Evolutionary conservation across 225 moss, liverwort and hornwort species (phyloP).

Genomic region (Ulota crispa): DNA sequence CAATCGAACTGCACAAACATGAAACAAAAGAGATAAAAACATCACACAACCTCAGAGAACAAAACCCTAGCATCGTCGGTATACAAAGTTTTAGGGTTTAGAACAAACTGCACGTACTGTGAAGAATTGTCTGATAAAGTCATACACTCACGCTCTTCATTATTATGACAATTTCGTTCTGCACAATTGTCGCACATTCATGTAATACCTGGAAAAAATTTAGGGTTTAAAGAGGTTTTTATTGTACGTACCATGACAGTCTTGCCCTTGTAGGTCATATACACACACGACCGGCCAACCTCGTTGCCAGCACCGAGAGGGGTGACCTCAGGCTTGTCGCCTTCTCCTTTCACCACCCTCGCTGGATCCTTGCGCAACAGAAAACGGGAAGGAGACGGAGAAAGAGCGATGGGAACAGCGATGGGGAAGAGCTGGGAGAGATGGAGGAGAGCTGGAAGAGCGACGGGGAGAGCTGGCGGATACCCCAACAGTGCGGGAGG

Average conservation of each 20-base stretch:
- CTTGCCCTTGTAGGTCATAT: constrained; percentile 99
- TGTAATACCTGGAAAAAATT: background rate
- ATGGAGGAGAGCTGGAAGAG: too few relatives aligned
- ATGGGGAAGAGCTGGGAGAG: too few relatives aligned
- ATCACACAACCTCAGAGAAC: background rate
- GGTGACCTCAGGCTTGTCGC: constrained; percentile 91
- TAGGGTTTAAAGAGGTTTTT: background rate
- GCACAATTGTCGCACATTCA: background rate
- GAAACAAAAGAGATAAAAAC: background rate
- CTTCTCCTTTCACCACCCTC: constrained; percentile 53
- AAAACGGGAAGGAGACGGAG: too few relatives aligned
- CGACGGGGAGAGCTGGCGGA: too few relatives aligned
- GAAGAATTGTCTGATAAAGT: background rate
- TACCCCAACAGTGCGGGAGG: too few relatives aligned
- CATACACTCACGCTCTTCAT: background rate
- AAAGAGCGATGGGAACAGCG: too few relatives aligned
- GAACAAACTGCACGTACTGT: background rate
- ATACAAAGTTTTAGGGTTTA: background rate
- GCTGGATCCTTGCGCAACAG: constrained; percentile 79
- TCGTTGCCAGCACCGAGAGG: constrained; percentile 96
- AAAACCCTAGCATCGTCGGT: background rate
- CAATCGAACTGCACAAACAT: constrained; percentile 80
- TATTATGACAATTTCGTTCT: background rate
- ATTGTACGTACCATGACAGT: constrained; percentile 65
- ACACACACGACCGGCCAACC: constrained; percentile 94